phyloP scores from a whole-genome alignment of 1,139 yeast species.

The Suhomyces bolitotheri region DNA sequence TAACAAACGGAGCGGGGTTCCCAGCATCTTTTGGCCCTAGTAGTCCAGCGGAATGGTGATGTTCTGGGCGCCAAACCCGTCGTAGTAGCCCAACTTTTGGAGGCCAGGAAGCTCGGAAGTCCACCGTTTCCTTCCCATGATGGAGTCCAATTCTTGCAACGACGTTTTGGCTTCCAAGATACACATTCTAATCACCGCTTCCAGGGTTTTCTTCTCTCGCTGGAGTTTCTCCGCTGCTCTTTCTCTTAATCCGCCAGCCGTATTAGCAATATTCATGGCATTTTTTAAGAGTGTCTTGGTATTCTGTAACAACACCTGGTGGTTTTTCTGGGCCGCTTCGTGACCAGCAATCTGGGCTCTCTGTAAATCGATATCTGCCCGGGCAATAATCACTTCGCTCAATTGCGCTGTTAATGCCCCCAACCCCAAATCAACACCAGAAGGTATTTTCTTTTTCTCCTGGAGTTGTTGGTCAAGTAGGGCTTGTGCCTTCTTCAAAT shows the following conservation, averaged over 20 bases:
- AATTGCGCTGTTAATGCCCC: slow-evolving; percentile 43
- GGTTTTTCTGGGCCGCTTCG: slow-evolving; percentile 33
- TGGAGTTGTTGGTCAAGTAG: slow-evolving; percentile 23
- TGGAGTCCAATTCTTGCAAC: slow-evolving; percentile 37
- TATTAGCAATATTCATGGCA: slow-evolving; percentile 47
- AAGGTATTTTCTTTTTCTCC: slow-evolving; percentile 20
- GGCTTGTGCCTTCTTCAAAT: slow-evolving; percentile 43
- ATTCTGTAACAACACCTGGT: slow-evolving; percentile 36
- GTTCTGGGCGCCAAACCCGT: slow-evolving; percentile 22
- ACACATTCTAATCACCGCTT: slow-evolving; percentile 49
- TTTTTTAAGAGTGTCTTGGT: slow-evolving; percentile 45
- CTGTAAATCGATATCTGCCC: slow-evolving; percentile 57
- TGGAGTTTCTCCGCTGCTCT: slow-evolving; percentile 42
- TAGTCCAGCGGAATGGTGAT: background rate
- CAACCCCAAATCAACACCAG: slow-evolving; percentile 26
- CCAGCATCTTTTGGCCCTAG: too few relatives aligned
- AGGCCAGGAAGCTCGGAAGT: slow-evolving; percentile 27
- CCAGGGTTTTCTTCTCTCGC: slow-evolving; percentile 44
- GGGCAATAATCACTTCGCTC: slow-evolving; percentile 45
- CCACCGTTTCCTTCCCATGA: slow-evolving; percentile 40
- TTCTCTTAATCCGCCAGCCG: slow-evolving; percentile 54
- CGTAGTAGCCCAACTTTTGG: slow-evolving; percentile 31
- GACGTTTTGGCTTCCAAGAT: slow-evolving; percentile 42
- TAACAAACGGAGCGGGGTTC: too few relatives aligned
- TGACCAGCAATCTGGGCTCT: slow-evolving; percentile 34